Conservation (phyloP, 2,329 filamentous ascomycete species). For the Penicillium sp. region DNA sequence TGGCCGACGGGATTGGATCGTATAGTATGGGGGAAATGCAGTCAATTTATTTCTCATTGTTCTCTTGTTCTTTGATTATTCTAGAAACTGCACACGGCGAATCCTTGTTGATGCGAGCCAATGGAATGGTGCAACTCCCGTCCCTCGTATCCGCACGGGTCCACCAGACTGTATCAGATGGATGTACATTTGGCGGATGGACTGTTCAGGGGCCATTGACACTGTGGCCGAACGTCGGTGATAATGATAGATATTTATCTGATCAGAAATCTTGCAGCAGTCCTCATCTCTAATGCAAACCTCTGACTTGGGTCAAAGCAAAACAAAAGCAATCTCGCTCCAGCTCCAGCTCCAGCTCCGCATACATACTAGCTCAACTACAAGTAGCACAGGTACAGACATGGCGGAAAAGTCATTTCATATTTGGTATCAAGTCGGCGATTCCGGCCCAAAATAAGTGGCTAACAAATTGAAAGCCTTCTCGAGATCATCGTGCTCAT, state of each 20-base stretch:
- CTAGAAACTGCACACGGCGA: slow-evolving; percentile 1
- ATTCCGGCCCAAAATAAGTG: slow-evolving; percentile 13
- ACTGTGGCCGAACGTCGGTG: background rate
- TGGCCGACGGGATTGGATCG: background rate
- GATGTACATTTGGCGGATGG: no score
- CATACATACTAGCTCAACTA: background rate
- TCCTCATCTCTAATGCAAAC: background rate
- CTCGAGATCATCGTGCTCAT: slow-evolving; percentile 10
- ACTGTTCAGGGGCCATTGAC: background rate
- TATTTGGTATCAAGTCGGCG: slow-evolving; percentile 29
- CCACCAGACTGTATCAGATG: background rate
- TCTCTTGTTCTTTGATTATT: slow-evolving; percentile 3
- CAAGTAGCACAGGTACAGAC: background rate
- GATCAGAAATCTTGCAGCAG: background rate
- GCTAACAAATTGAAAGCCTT: background rate
- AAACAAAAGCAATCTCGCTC: background rate
- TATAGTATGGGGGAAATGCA: background rate
- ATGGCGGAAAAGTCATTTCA: slow-evolving; percentile 20
- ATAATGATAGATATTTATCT: background rate
- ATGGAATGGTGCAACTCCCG: background rate
- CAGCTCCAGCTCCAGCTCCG: background rate
- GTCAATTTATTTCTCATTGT: background rate
- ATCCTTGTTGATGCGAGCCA: background rate
- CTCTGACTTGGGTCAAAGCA: background rate
- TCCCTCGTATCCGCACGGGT: background rate